Conservation (phyloP, 2,329 filamentous ascomycete species). For the Calonectria ilicicola region DNA sequence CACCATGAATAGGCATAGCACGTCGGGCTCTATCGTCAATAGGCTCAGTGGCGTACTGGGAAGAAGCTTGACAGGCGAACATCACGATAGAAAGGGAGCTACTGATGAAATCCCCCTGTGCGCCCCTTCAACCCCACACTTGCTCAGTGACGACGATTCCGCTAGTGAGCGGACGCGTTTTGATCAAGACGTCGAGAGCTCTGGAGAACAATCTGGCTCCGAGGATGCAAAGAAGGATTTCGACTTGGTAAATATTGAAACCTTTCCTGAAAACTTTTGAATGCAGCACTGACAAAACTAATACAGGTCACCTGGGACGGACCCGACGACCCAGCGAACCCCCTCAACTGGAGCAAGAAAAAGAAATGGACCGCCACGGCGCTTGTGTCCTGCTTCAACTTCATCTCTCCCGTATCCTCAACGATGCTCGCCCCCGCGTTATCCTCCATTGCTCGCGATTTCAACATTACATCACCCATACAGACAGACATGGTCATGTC, state of each 20-base stretch:
- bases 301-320: conserved; percentile 58
- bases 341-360: conserved; percentile 59
- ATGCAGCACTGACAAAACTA: neutral
- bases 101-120: neutral
- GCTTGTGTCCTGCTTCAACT: conserved; percentile 57
- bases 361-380: conserved; percentile 51
- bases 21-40: neutral
- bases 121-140: neutral
- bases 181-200: neutral
- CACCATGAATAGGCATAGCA: neutral
- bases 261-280: too few species aligned
- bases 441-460: conserved; percentile 55
- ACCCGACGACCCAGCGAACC: conserved; percentile 54
- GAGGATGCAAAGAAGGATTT: neutral
- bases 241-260: neutral
- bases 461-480: conserved; percentile 56
- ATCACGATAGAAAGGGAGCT: neutral
- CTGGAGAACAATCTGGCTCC: neutral
- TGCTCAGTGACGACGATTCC: neutral
- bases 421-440: conserved; percentile 64
- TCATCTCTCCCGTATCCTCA: conserved; percentile 68
- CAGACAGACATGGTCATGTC: conserved; percentile 66
- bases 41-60: neutral
- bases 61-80: neutral
- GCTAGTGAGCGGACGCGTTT: neutral